Conservation (phyloP, 108 stramenopile species). For the Cyclotella sp. region DNA sequence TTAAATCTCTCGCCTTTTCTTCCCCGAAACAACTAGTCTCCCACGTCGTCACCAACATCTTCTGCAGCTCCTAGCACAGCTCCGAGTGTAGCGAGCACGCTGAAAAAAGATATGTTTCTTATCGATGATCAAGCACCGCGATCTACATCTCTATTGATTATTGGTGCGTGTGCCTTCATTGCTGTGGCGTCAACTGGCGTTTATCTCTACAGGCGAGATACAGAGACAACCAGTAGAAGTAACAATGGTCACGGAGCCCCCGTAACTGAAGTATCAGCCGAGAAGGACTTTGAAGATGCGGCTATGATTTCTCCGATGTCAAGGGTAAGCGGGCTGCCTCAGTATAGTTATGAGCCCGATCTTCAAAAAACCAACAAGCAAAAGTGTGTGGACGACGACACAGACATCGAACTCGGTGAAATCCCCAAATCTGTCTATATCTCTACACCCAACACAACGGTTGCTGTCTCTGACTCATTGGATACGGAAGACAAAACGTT, state of each 20-base stretch:
- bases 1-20: not conserved
- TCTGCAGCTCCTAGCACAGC: constrained; percentile 17
- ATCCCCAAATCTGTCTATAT: constrained; percentile 33
- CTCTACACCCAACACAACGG: constrained; percentile 11
- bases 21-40: not conserved
- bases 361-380: not conserved
- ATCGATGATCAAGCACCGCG: constrained; percentile 14
- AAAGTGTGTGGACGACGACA: not conserved
- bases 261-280: constrained; percentile 10
- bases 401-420: constrained; percentile 7
- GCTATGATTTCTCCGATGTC: constrained; percentile 21
- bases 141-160: constrained; percentile 31
- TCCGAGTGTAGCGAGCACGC: not conserved
- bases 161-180: constrained; percentile 34
- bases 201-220: constrained; percentile 21
- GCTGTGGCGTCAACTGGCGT: constrained; percentile 32
- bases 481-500: constrained; percentile 14
- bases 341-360: constrained; percentile 2
- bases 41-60: constrained; percentile 11
- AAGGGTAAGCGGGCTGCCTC: constrained; percentile 9
- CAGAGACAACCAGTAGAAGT: not conserved
- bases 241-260: constrained; percentile 9
- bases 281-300: constrained; percentile 17
- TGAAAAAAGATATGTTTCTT: constrained; percentile 20
- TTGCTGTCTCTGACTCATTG: not conserved